Evolutionary conservation across 345 rosid species (phyloP).

Genomic region (Moricandia moricandioides): DNA sequence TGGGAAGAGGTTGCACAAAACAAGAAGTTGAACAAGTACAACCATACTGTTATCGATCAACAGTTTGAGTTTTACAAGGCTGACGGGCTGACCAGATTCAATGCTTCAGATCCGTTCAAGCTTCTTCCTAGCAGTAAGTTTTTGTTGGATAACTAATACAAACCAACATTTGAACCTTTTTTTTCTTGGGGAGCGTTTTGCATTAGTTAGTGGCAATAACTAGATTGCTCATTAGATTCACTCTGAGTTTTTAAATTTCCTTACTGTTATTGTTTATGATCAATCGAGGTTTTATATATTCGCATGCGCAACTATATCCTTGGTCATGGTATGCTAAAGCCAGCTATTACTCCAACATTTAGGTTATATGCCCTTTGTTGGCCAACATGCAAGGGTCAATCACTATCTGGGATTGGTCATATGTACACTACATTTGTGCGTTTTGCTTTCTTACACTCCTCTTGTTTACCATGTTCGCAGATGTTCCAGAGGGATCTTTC

Average conservation of each 20-base stretch:
- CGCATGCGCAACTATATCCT: neutral
- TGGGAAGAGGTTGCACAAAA: conserved; percentile 99
- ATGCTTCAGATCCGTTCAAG: conserved; percentile 74
- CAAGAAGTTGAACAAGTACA: conserved; percentile 90
- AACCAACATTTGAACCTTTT: neutral
- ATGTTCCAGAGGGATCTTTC: conserved; percentile 98
- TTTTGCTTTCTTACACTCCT: neutral
- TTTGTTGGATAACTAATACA: conserved; percentile 9
- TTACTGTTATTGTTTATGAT: neutral
- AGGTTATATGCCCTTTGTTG: no score
- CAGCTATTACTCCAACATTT: neutral
- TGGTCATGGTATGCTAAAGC: neutral
- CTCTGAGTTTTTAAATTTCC: neutral
- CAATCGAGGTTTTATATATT: neutral
- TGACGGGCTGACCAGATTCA: conserved; percentile 79
- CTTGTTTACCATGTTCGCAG: conserved; percentile 39
- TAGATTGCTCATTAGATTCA: neutral
- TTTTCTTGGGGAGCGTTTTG: neutral
- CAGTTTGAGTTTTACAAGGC: conserved; percentile 82
- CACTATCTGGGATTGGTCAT: neutral
- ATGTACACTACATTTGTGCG: neutral
- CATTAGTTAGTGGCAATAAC: conserved; percentile 7
- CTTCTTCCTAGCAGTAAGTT: conserved; percentile 92
- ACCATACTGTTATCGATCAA: conserved; percentile 77
- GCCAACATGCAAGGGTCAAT: no score